Evolutionary conservation across 805 yeast species (phyloP).

Genomic region (Kuraishia hungarica): DNA sequence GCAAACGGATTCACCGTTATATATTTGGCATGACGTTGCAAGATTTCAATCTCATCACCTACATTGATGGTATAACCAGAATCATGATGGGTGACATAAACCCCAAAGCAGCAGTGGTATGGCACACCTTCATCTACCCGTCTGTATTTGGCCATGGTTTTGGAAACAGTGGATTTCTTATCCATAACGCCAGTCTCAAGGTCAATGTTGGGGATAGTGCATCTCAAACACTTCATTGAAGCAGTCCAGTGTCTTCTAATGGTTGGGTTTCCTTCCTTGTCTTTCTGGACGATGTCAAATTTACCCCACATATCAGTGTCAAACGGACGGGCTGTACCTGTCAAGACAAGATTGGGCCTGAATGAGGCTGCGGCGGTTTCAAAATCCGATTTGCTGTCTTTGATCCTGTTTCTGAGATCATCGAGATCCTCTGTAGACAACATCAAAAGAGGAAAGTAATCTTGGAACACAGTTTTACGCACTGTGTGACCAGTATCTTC

Average conservation of each 20-base stretch:
- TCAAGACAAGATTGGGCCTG: slow-evolving; percentile 19
- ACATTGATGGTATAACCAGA: slow-evolving; percentile 8
- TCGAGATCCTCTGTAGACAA: slow-evolving; percentile 15
- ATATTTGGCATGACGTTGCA: neutral
- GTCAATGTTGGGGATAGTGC: slow-evolving; percentile 19
- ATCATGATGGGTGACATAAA: slow-evolving; percentile 17
- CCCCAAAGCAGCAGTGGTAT: slow-evolving; percentile 17
- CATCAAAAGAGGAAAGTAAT: slow-evolving; percentile 20
- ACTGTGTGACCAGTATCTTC: neutral
- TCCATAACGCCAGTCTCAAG: slow-evolving; percentile 14
- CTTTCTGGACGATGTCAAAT: slow-evolving; percentile 12
- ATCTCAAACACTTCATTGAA: slow-evolving; percentile 19
- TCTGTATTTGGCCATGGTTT: slow-evolving; percentile 16
- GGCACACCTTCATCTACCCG: slow-evolving; percentile 20
- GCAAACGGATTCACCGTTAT: neutral
- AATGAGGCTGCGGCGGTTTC: slow-evolving; percentile 13
- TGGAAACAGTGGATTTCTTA: slow-evolving; percentile 12
- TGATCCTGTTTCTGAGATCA: slow-evolving; percentile 6
- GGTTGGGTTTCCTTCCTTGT: slow-evolving; percentile 4
- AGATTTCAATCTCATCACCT: slow-evolving; percentile 13
- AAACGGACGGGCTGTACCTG: slow-evolving; percentile 12
- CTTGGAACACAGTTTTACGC: slow-evolving; percentile 18
- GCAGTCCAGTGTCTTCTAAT: slow-evolving; percentile 9
- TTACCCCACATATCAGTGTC: slow-evolving; percentile 18
- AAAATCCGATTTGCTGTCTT: neutral